A percentile compares a stretch with the other conserved stretches of the same genome.
Evolutionary conservation across 257 asterid species (phyloP).

Genomic region (Marsdenia floribunda): DNA sequence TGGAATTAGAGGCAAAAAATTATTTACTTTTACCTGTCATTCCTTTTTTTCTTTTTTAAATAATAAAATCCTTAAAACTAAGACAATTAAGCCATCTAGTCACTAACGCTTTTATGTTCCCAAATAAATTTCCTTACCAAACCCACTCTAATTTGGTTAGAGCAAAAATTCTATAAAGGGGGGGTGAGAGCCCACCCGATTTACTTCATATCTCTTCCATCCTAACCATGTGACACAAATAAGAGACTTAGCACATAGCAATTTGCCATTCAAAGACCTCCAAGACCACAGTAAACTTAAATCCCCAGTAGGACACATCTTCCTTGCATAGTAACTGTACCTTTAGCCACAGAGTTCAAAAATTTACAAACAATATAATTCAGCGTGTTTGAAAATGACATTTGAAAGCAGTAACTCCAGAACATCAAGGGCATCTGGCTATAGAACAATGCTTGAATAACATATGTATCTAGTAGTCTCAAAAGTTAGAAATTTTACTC

Average conservation of each 20-base stretch:
- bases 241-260: not conserved
- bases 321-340: not conserved
- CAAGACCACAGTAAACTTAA: not conserved
- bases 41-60: not conserved
- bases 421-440: not conserved
- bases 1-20: not conserved
- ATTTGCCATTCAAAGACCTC: not conserved
- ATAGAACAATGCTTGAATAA: not conserved
- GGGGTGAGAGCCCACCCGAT: not conserved
- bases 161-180: not conserved
- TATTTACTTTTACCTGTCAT: not conserved
- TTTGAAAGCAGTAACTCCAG: not conserved
- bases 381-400: not conserved
- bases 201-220: not conserved
- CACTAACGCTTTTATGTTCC: not conserved
- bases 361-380: not conserved
- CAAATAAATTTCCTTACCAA: not conserved
- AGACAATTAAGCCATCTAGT: not conserved
- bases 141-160: not conserved
- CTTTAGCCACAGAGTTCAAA: not conserved
- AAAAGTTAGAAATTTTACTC: not conserved
- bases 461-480: slow-evolving; percentile 3
- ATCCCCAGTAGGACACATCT: not conserved
- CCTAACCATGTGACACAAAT: not conserved
- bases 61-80: not conserved